Base-by-base conservation (phyloP, 805 yeast genomes). In the Myxozyma melibiosi region DNA sequence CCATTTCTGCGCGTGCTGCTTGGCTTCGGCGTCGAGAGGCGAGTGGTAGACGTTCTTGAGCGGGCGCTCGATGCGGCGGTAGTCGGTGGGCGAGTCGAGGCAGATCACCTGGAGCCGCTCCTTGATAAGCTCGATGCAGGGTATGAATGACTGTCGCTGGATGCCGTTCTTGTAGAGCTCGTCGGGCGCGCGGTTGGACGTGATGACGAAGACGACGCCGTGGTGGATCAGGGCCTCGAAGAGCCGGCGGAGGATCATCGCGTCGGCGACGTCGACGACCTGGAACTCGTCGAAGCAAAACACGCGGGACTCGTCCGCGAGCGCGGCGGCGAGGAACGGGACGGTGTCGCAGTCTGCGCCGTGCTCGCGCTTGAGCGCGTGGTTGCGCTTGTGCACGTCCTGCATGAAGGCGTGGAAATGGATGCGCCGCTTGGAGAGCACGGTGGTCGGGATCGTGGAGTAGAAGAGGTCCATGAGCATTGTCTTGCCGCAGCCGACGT, bases 391-490 rank as follows among this genome's bases (percentile, higher is more conserved):
- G 73, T 94, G 99, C 45, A 94, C 79, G 65, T 84, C 81, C 70
- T 94, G 98, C 97, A 94, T 94, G 71, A 94, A 94, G 65, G 90
- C 96, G 72, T 94, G 99, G 77, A 94, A 94, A 72, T 94, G 99
- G 45, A 92, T 77, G 63, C 99, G 79, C 65, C 78, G 80, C 67
- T 90, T 90, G 11, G 92, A 80, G 57, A 94, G 75, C 68, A 86
- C 88, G 0, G 72, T 50, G 0, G 98, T 97, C 4, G 66, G 64
- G 16, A 92, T 80, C 0, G 96, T 89, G 20, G 82, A 76, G 73
- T 91, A 94, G 67, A 94, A 94, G 64, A 94, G 76, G 72, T 94
- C 98, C 98, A 94, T 92, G 58, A 94, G 76, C 97, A 94, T 92
- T 6, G 99, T 94, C 70, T 94, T 92, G 3, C 99, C 99, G 72